Base-by-base conservation (phyloP, 2,329 filamentous ascomycete genomes). In the Penicillium italicum region DNA sequence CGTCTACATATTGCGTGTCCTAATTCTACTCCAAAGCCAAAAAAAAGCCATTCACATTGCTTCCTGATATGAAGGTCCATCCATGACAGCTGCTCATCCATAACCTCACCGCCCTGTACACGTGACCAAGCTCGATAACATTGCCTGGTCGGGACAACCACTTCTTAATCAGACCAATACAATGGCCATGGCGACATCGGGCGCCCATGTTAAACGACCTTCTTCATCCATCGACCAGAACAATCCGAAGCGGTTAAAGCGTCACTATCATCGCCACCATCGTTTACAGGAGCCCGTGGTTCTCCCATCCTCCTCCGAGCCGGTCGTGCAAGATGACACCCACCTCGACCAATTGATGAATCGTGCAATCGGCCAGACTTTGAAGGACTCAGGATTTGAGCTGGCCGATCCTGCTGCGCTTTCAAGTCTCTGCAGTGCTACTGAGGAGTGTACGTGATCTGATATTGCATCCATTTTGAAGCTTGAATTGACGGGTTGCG, bases 361-460 rank as follows among this genome's bases (percentile, higher is more conserved):
- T 45, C 78, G 82, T 61, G 79, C 80, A 41, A 81, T 87, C 59
- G 76, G 78, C 24, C 75, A 79, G 49, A 75, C 78, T 53, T 74
- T 84, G 61, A 75, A 72, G 50, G 73, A 77, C 53, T 75, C 75
- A 22, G 84, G 83, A 4, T 86, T 84, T 64, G 80, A 82, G 31
- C 68, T 77, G 53, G 81, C 81, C 24, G 77, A 78, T 50, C 78
- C 82, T 10, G 75, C 78, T 24, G 85, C 82, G 38, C 65, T 87
- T 60, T 81, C 85, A 62, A 76, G 77, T 62, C 80, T 87, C 58
- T 74, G 80, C 50, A 76, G 74, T 53, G 73, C 80, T 40, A 76
- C 80, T 22, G 82, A 86, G 71, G 81, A 84, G 68, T 86, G 82
- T 85, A 82, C 64, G 81, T 67, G 60, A 33, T 18, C 40, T 12